Percentiles rank a stretch among this genome's conserved stretches.
Conservation (phyloP, 108 stramenopile genomes). For the Cyclotella baltica region DNA sequence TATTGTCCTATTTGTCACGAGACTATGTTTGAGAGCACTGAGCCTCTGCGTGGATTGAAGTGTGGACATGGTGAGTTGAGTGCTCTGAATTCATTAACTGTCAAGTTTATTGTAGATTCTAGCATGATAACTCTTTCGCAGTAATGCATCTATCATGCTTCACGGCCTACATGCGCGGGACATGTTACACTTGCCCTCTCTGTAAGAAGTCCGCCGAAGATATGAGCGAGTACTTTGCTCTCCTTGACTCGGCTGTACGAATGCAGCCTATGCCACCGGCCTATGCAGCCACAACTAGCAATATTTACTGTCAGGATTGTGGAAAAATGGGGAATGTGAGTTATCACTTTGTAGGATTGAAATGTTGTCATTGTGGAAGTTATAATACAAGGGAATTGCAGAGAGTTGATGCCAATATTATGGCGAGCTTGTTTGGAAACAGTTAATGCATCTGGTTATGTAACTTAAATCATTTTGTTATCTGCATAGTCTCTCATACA, state of each 20-base stretch:
- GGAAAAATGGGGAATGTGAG: constrained; percentile 73
- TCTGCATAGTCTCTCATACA: too few species aligned
- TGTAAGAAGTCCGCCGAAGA: constrained; percentile 89
- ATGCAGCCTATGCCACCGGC: constrained; percentile 90
- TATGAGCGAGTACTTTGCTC: constrained; percentile 86
- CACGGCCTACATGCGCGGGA: constrained; percentile 69
- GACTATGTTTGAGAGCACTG: constrained; percentile 88
- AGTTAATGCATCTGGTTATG: neutral
- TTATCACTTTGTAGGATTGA: constrained; percentile 89
- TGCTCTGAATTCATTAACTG: neutral
- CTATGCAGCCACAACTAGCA: constrained; percentile 71
- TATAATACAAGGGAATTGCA: constrained; percentile 89
- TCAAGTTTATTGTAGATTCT: neutral
- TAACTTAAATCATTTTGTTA: neutral
- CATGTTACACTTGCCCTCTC: constrained; percentile 81
- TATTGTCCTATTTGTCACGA: constrained; percentile 95
- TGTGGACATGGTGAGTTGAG: constrained; percentile 82
- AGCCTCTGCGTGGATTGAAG: constrained; percentile 82
- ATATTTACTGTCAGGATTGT: constrained; percentile 91
- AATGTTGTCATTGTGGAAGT: constrained; percentile 82
- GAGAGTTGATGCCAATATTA: constrained; percentile 58
- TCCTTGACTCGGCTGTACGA: constrained; percentile 83
- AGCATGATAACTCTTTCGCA: neutral
- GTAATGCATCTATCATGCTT: constrained; percentile 95
- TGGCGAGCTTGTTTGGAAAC: constrained; percentile 39